Conservation (phyloP, 1,284 basidiomycete species). For the Meripilus lineatus region DNA sequence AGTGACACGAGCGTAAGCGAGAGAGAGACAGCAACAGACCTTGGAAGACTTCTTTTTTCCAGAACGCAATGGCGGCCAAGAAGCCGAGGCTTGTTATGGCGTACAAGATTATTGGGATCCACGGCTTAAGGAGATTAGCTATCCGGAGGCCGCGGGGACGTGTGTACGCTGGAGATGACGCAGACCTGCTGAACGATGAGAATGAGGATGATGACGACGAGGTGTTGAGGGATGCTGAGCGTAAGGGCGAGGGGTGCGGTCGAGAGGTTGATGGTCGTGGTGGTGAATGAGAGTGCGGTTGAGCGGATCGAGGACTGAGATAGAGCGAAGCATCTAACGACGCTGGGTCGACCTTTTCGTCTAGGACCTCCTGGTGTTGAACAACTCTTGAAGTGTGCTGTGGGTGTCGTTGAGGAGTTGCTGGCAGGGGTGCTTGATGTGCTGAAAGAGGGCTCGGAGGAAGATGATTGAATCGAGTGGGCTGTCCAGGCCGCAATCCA, state of each 20-base stretch:
- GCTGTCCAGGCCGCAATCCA: slow-evolving; percentile 21
- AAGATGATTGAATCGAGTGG: slow-evolving; percentile 2
- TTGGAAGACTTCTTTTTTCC: slow-evolving; percentile 67
- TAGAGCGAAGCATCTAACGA: too few relatives aligned
- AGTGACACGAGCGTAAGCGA: too few relatives aligned
- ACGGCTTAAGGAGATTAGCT: slow-evolving; percentile 55
- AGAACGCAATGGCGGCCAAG: slow-evolving; percentile 66
- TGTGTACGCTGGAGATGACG: slow-evolving; percentile 32
- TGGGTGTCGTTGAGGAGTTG: slow-evolving; percentile 13
- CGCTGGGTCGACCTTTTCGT: slow-evolving; percentile 5
- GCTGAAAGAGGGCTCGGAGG: neutral
- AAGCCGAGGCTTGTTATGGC: slow-evolving; percentile 64
- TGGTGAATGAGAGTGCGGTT: slow-evolving; percentile 5
- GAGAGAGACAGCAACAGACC: slow-evolving; percentile 52
- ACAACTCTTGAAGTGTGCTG: slow-evolving; percentile 13
- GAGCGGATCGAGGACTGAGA: too few relatives aligned
- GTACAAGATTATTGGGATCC: slow-evolving; percentile 70
- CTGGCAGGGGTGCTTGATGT: slow-evolving; percentile 2
- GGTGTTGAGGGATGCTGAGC: neutral
- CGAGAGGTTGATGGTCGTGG: neutral
- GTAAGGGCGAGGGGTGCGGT: neutral
- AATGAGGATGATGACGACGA: slow-evolving; percentile 1
- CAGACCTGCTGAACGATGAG: slow-evolving; percentile 26
- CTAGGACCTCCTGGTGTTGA: slow-evolving; percentile 14
- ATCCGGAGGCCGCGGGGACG: slow-evolving; percentile 49